Conservation (phyloP, 768 basidiomycete species). For the Punctularia strigosozonata region DNA sequence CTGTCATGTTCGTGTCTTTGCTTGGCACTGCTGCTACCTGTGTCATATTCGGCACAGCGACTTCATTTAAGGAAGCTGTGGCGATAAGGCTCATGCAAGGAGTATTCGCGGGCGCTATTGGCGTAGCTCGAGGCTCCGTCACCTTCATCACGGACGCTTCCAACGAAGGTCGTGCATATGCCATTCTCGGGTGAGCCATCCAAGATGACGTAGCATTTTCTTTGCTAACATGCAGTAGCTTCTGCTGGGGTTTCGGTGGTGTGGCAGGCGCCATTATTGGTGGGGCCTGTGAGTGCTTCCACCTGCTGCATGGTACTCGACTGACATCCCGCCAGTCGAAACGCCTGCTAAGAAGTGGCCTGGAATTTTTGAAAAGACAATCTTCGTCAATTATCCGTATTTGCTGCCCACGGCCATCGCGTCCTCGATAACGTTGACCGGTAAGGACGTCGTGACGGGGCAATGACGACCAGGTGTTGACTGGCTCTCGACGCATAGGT, state of each 20-base stretch:
- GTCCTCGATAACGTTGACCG: slow-evolving; percentile 59
- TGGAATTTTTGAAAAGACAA: slow-evolving; percentile 45
- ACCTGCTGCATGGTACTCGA: not conserved
- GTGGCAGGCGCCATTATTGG: slow-evolving; percentile 82
- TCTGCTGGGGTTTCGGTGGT: slow-evolving; percentile 96
- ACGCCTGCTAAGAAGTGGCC: slow-evolving; percentile 85
- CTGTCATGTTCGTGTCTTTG: slow-evolving; percentile 76
- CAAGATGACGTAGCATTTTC: not conserved
- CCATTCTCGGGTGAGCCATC: slow-evolving; percentile 60
- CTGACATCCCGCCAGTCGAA: slow-evolving; percentile 42
- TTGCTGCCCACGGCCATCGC: slow-evolving; percentile 79
- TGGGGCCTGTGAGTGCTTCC: slow-evolving; percentile 51
- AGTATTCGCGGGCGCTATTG: slow-evolving; percentile 87
- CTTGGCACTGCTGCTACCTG: slow-evolving; percentile 78
- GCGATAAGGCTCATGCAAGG: slow-evolving; percentile 84
- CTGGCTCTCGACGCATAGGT: slow-evolving; percentile 30
- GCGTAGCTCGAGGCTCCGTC: slow-evolving; percentile 86
- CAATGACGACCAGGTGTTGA: not conserved
- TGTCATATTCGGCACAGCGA: slow-evolving; percentile 66
- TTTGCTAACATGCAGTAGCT: slow-evolving; percentile 29
- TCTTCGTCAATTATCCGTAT: slow-evolving; percentile 82
- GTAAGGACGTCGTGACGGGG: slow-evolving; percentile 23
- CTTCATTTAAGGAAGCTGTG: slow-evolving; percentile 68
- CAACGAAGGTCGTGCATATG: slow-evolving; percentile 93
- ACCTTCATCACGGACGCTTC: slow-evolving; percentile 79